These are phyloP conservation scores for Diaporthe amygdali DNA, from an alignment of 2,329 filamentous ascomycete species.

Conservation along the genomic window DNA sequence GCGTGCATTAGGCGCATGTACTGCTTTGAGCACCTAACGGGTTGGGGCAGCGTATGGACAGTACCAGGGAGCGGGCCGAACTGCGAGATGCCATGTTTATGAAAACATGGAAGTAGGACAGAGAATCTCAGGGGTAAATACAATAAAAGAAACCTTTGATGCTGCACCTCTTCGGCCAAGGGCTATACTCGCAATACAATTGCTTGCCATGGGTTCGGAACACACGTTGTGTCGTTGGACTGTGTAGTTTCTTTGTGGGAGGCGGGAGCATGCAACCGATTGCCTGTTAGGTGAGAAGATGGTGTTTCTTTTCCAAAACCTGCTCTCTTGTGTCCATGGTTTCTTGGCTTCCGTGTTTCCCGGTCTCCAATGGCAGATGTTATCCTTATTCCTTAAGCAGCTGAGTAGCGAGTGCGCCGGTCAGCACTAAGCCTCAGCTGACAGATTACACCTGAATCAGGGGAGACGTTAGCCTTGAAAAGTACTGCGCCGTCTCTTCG, in stretches of 20 bases:
- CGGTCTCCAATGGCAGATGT: background rate
- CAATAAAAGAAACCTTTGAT: background rate
- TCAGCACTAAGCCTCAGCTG: slow-evolving; percentile 20
- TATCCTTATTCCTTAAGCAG: background rate
- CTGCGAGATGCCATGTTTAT: background rate
- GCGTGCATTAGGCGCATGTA: background rate
- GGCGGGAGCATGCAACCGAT: background rate
- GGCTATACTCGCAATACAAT: background rate
- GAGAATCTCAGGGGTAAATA: background rate
- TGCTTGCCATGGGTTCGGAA: background rate
- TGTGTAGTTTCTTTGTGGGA: background rate
- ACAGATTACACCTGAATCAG: slow-evolving; percentile 10
- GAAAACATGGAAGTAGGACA: background rate
- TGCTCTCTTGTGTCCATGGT: background rate
- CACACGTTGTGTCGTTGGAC: background rate
- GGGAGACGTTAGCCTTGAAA: background rate
- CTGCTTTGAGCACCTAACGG: background rate
- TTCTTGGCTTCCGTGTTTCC: background rate
- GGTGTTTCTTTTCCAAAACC: background rate
- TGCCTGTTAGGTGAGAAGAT: background rate
- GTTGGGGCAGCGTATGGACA: background rate
- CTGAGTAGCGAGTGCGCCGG: background rate
- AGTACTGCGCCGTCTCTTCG: background rate
- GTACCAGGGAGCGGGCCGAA: background rate
- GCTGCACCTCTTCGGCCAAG: background rate